Percentiles rank a stretch among this genome's conserved stretches.
phyloP scores from a whole-genome alignment of 116 monocot genomes.

The Zostera marina region DNA sequence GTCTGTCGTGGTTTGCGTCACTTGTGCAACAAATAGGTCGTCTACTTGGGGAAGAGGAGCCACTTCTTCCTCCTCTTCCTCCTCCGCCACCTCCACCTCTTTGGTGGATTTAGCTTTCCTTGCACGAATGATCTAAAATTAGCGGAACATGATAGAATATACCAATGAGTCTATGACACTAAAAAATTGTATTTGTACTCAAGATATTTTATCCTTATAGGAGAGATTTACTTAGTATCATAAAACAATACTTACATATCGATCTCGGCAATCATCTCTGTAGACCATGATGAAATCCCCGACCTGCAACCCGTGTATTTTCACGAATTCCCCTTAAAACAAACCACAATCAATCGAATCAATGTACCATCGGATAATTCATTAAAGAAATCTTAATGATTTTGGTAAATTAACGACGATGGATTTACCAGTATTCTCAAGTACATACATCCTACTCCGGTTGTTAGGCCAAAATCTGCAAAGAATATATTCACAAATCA shows the following conservation, averaged over 20 bases:
- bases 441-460: slow-evolving; percentile 87
- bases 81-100: too few species aligned
- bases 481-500: neutral
- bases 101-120: slow-evolving; percentile 21
- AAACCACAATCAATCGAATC: neutral
- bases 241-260: slow-evolving; percentile 43
- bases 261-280: slow-evolving; percentile 53
- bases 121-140: slow-evolving; percentile 39
- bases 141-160: neutral
- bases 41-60: neutral
- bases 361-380: neutral
- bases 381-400: neutral
- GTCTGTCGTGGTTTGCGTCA: neutral
- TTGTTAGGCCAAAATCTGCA: slow-evolving; percentile 93
- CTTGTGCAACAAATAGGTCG: slow-evolving; percentile 23
- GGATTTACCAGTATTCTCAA: slow-evolving; percentile 61
- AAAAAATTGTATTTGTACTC: too few species aligned
- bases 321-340: slow-evolving; percentile 52
- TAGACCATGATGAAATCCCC: slow-evolving; percentile 80
- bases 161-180: too few species aligned
- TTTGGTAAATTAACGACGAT: neutral
- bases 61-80: too few species aligned
- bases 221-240: too few species aligned
- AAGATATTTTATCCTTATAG: too few species aligned
- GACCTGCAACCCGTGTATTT: slow-evolving; percentile 40